A percentile compares a stretch with the other conserved stretches of the same genome.
Conservation (phyloP, 1,284 basidiomycete species). For the Cutaneotrichosporon spelunceum region DNA sequence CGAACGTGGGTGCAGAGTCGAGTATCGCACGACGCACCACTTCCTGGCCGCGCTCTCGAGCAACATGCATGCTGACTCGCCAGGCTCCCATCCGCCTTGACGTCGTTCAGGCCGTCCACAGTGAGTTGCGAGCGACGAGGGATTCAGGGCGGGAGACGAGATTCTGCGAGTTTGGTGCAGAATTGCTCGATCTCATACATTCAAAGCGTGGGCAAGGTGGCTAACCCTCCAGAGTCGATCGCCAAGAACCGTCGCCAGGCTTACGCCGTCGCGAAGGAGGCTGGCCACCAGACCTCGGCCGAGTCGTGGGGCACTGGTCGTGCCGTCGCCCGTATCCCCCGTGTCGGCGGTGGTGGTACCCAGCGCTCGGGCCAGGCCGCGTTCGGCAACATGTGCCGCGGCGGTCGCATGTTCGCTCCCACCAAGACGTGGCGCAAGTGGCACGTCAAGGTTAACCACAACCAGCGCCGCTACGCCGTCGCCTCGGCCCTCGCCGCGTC, state of each 20-base stretch:
- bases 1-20: too few species aligned
- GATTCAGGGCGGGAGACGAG: background rate
- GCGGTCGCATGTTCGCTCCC: conserved; percentile 99
- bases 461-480: conserved; percentile 96
- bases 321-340: conserved; percentile 99
- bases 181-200: background rate
- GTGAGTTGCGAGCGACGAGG: conserved; percentile 58
- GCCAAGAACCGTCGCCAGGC: conserved; percentile 99
- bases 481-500: conserved; percentile 98
- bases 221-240: conserved; percentile 72
- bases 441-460: conserved; percentile 99
- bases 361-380: conserved; percentile 98
- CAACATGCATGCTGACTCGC: background rate
- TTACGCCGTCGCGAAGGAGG: conserved; percentile 95
- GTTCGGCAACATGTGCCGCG: conserved; percentile 99
- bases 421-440: conserved; percentile 99
- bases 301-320: conserved; percentile 99
- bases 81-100: conserved; percentile 84
- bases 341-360: conserved; percentile 98
- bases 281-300: conserved; percentile 97
- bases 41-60: background rate
- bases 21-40: too few species aligned
- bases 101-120: conserved; percentile 98
- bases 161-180: background rate
- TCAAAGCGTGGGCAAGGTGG: background rate